phyloP scores from a whole-genome alignment of 495 filamentous ascomycete species.

The Cetradonia linearis region DNA sequence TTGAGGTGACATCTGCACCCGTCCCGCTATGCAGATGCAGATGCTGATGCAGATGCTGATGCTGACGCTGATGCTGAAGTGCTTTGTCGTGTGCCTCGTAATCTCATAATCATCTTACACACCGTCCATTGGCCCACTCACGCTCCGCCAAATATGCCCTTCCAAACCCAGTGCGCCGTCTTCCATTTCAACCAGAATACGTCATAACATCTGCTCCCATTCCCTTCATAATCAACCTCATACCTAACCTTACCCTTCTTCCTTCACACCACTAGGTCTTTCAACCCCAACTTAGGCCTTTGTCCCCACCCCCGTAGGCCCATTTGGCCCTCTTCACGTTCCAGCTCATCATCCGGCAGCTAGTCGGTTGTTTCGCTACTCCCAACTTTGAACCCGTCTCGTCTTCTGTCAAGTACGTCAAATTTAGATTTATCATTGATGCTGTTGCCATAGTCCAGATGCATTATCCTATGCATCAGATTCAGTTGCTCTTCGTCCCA shows the following conservation, averaged over 20 bases:
- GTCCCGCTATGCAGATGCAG: slow-evolving; percentile 6
- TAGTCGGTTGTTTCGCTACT: not conserved
- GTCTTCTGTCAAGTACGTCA: not conserved
- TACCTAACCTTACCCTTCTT: not conserved
- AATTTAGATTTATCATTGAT: not conserved
- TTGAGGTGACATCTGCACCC: too few relatives aligned
- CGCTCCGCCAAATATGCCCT: not conserved
- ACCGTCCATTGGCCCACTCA: not conserved
- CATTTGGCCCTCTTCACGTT: not conserved
- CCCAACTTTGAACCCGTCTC: slow-evolving; percentile 11
- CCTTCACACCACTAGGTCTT: not conserved
- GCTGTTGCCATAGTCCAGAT: not conserved
- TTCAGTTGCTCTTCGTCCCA: not conserved
- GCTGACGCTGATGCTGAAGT: too few relatives aligned
- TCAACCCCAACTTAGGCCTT: not conserved
- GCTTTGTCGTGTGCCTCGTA: not conserved
- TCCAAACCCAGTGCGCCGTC: not conserved
- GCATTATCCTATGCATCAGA: not conserved
- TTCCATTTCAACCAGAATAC: not conserved
- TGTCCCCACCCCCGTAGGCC: not conserved
- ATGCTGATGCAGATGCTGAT: too few relatives aligned
- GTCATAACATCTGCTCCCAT: not conserved
- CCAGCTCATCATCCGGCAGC: slow-evolving; percentile 13
- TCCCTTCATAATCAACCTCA: not conserved
- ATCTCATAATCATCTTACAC: slow-evolving; percentile 1